Base-by-base conservation (phyloP, 2,329 filamentous ascomycete genomes). In the Cordyceps pruinosa region DNA sequence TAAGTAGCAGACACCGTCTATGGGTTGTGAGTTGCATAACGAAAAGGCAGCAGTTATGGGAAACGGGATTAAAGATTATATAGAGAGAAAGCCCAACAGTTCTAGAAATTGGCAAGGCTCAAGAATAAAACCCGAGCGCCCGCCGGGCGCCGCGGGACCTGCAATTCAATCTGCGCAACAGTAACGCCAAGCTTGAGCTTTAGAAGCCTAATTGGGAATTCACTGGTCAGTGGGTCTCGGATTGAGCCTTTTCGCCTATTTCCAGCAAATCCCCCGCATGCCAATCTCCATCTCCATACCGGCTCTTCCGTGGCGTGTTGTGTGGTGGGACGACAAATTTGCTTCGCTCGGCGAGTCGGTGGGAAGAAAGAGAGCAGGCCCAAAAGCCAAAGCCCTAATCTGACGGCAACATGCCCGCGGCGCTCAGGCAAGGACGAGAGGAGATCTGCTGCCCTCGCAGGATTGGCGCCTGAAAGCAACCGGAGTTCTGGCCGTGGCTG, bases 191-290 rank as follows among this genome's bases (percentile, higher is more conserved):
- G 42, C 34, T 49, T 58, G 56, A 46, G n/a, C 2, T 47, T 54
- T 58, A 58, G 42, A 37, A 48, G 34, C 56, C 56, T 32, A 35
- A 48, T 58, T 54, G 32, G 56, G 56, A 45, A 58, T 54, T 39
- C 39, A 46, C 2, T 48, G 34, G 10, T 28, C 8, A 13, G 45
- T 52, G 56, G 49, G 42, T 37, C 35, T 19, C 5, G 7, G 41
- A 41, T 39, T 51, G 56, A 32, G 17, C 48, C 21, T 19, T 41
- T 35, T 25, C 28, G 35, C 53, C 53, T 26, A 48, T 19, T 32
- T 56, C 9, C 53, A 56, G 53, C 41, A 10, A 30, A 19, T 39
- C 42, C 35, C 26, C 39, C 37, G n/a, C 39, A 34, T 7, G 17
- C 35, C 15, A n/a, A 17, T n/a, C 12, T 17, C 35, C 23, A 54